A percentile compares a stretch with the other conserved stretches of the same genome.
These are phyloP conservation scores for Phaseolus coccineus DNA, from an alignment of 331 rosid genomes.

Conservation along the genomic window DNA sequence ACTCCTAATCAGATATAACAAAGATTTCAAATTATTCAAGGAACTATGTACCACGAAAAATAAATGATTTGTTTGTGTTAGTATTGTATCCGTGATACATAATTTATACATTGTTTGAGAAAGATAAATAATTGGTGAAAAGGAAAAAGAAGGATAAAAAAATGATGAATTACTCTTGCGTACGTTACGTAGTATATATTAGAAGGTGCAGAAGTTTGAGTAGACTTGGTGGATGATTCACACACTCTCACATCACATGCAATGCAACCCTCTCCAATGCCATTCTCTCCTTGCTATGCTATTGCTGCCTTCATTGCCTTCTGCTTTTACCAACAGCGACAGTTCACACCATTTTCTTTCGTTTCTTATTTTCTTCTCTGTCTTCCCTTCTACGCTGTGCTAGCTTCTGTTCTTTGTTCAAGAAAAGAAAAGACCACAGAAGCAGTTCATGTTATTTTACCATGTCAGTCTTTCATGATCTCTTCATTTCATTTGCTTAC, in stretches of 20 bases:
- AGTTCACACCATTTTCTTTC: not conserved
- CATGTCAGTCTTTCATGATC: not conserved
- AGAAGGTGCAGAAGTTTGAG: not conserved
- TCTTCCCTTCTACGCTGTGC: slow-evolving; percentile 4
- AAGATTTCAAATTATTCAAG: no score
- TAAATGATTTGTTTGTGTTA: no score
- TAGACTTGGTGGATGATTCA: not conserved
- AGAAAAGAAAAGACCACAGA: slow-evolving; percentile 2
- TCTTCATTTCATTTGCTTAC: slow-evolving; percentile 2
- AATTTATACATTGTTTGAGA: not conserved
- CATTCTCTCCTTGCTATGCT: not conserved
- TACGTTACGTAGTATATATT: not conserved
- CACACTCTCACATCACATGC: no score
- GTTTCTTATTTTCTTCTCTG: not conserved
- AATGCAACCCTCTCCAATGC: not conserved
- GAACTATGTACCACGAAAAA: no score
- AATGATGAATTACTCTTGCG: no score
- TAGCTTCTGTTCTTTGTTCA: not conserved
- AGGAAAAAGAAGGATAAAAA: not conserved
- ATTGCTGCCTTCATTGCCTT: not conserved
- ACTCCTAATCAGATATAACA: no score
- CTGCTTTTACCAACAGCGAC: slow-evolving; percentile 1
- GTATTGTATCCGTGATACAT: no score
- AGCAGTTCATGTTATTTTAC: not conserved
- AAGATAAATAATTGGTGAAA: not conserved